phyloP scores from a whole-genome alignment of 495 filamentous ascomycete genomes.

The Pyrenopolyporus hunteri region DNA sequence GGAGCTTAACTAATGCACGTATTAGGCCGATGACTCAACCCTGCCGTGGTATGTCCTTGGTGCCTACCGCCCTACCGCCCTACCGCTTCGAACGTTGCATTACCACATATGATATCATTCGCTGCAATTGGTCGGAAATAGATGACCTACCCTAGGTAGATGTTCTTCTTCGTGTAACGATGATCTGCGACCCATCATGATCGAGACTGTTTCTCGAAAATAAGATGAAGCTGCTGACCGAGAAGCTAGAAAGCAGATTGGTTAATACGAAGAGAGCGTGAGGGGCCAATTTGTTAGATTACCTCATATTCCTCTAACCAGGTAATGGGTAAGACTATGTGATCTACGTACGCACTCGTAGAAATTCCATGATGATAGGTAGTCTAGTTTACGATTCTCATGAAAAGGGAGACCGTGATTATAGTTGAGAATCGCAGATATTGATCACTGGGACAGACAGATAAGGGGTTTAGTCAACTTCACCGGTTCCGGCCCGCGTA shows the following conservation, averaged over 20 bases:
- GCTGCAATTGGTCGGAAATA: neutral
- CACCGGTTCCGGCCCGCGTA: slow-evolving; percentile 17
- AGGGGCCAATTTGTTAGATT: too few species aligned
- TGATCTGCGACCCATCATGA: slow-evolving; percentile 13
- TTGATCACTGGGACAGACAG: slow-evolving; percentile 7
- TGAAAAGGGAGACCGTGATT: too few species aligned
- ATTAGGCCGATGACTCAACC: neutral
- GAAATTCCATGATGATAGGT: too few species aligned
- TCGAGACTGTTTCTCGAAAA: neutral
- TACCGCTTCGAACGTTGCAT: slow-evolving; percentile 19
- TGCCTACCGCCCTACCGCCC: slow-evolving; percentile 17
- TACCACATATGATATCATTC: neutral
- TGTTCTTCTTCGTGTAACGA: slow-evolving; percentile 20
- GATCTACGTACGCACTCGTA: too few species aligned
- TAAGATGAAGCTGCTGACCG: neutral
- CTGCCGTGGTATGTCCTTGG: neutral
- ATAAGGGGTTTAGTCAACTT: slow-evolving; percentile 6
- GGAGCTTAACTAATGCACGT: too few species aligned
- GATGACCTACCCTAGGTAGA: neutral
- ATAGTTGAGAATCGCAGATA: neutral
- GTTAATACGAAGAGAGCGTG: neutral
- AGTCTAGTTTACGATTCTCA: too few species aligned
- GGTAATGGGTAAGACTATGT: too few species aligned
- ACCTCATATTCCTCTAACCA: too few species aligned
- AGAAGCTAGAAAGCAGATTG: neutral